Evolutionary conservation across 73 alveolate genomes (phyloP), one percentile per base, ranked within the genome.

Genomic region (Paraurostyla sp.): DNA sequence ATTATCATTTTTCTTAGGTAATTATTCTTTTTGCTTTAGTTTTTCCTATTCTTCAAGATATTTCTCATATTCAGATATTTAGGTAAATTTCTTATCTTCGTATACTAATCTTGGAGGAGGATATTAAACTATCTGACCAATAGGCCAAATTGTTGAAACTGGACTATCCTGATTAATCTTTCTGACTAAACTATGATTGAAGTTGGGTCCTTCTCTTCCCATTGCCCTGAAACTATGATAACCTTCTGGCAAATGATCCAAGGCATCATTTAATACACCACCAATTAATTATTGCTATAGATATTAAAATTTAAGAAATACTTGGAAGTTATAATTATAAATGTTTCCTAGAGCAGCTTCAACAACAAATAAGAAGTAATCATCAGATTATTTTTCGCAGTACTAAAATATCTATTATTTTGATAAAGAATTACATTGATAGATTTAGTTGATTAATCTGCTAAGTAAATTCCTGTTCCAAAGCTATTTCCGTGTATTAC

Each of bases 261-360:
- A 25, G 0, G 33, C 80, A 11, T 27, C 43, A 0, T 23, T 6
- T n/a, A n/a, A n/a, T n/a, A n/a, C n/a, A n/a, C n/a, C n/a, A n/a
- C n/a, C n/a, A n/a, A n/a, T n/a, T n/a, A n/a, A n/a, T n/a, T n/a
- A n/a, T n/a, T n/a, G n/a, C n/a, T n/a, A n/a, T n/a, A n/a, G n/a
- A 23, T 22, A 16, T 27, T 73, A 48, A 11, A 16, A 68, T n/a
- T 13, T 7, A 73, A 11, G 20, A 6, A 45, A 48, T 73, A 2
- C 7, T 25, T 16, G 42, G 25, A 73, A 69, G 7, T 41, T 45
- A 60, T 13, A 6, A 56, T 87, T 87, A 7, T 51, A 40, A n/a
- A 76, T 51, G 35, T 87, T 76, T 0, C 93, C 93, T 1, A 80
- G 59, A n/a, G 93, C 93, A 3, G 81, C 93, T 75, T 87, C 93